Evolutionary conservation across 2,329 filamentous ascomycete species (phyloP).

Genomic region (Pyrenochaeta sp.): DNA sequence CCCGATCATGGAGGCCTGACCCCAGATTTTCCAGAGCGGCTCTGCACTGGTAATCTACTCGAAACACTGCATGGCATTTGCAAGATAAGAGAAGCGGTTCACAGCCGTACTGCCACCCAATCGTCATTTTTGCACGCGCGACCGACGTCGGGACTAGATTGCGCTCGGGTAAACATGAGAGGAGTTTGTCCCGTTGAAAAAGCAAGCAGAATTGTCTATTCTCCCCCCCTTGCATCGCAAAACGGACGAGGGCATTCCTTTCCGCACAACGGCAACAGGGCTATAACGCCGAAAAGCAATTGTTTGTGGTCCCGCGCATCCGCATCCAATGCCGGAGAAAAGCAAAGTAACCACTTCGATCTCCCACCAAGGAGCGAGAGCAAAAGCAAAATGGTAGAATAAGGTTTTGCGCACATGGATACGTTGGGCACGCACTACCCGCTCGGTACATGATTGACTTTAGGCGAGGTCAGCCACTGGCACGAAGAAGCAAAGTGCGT

Average conservation of each 20-base stretch:
- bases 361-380: constrained; percentile 8
- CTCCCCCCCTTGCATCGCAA: constrained; percentile 6
- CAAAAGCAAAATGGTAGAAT: neutral
- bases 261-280: neutral
- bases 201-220: constrained; percentile 17
- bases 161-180: constrained; percentile 12
- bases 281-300: constrained; percentile 9
- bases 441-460: constrained; percentile 9
- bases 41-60: constrained; percentile 10
- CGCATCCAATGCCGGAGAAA: neutral
- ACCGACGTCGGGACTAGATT: constrained; percentile 14
- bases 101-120: constrained; percentile 1
- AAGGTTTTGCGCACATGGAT: constrained; percentile 3
- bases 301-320: neutral
- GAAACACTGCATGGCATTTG: constrained; percentile 8
- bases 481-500: constrained; percentile 16
- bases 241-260: neutral
- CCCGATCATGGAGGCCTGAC: neutral
- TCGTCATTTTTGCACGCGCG: constrained; percentile 1
- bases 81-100: constrained; percentile 7
- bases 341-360: neutral
- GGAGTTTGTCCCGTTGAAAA: constrained; percentile 16
- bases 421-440: constrained; percentile 3
- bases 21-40: constrained; percentile 2
- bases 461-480: constrained; percentile 24